Base-by-base conservation (phyloP, 2,329 filamentous ascomycete genomes). In the Thermoascus crustaceus region DNA sequence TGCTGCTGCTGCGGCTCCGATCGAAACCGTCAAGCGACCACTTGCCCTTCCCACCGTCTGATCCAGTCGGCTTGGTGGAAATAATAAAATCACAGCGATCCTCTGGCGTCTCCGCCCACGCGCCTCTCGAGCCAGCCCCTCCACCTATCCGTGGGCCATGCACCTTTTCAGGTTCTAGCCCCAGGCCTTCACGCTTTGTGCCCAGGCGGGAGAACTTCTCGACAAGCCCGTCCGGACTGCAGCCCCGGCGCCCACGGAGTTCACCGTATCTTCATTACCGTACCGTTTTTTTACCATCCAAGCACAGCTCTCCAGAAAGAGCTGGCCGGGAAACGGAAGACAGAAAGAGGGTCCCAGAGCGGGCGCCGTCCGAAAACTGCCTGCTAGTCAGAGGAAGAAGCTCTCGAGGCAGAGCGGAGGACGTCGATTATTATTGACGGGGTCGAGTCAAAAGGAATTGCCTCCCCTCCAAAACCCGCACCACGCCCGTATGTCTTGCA, bases 391-490 rank as follows among this genome's bases (percentile, higher is more conserved):
- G 23, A 11, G 13, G n/a, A 9, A 17, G 11, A 29, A 26, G 7
- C n/a, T 26, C 18, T 10, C 26, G 18, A 10, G 10, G 32, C 32
- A 20, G 32, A 34, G 32, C 22, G 11, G 20, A 10, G 20, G 14
- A 13, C 14, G 14, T 20, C 30, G 4, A 32, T 11, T 5, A 7
- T 17, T 18, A 10, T 11, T 32, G 10, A 18, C 14, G 14, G 19
- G 21, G 30, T 14, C 30, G 30, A n/a, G 30, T 32, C 14, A 21
- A 32, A 32, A 32, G 30, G 18, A 24, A 21, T 32, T 32, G 18
- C 30, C 13, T 13, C 23, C 14, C 20, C 20, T 11, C 21, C 21
- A 14, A 13, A 8, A 30, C 22, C 25, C 31, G 31, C 22, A 21
- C 11, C 20, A 26, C 30, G 14, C 34, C 33, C 23, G 39, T 42